Percentiles rank a stretch among this genome's conserved stretches.
These are phyloP conservation scores for Citrullus amarus DNA, from an alignment of 306 rosid species.

Conservation along the genomic window DNA sequence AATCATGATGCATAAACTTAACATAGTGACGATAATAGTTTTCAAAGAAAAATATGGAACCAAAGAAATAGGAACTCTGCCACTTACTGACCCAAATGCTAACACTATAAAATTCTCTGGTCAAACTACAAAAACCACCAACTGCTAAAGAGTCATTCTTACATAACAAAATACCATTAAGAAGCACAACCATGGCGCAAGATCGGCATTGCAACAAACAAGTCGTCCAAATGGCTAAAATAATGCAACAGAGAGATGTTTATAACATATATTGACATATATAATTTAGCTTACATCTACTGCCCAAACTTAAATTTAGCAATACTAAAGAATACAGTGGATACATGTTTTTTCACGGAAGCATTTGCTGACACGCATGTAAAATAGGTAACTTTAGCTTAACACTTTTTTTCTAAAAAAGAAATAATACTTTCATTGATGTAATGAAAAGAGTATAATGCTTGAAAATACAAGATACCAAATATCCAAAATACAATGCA, in stretches of 20 bases:
- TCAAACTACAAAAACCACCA: neutral
- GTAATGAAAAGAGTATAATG: too few relatives aligned
- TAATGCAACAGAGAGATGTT: neutral
- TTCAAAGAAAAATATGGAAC: neutral
- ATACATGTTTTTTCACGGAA: neutral
- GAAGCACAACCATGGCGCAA: neutral
- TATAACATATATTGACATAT: neutral
- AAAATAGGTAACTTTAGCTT: neutral
- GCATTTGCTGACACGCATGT: neutral
- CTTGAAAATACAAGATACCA: too few relatives aligned
- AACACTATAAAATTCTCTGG: neutral
- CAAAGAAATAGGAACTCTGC: neutral
- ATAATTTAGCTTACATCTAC: neutral
- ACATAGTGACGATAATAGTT: neutral
- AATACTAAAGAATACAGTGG: neutral
- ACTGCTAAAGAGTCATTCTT: neutral
- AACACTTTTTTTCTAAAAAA: too few relatives aligned
- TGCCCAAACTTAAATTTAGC: neutral
- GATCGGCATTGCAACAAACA: neutral
- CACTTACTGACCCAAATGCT: neutral
- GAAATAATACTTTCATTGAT: too few relatives aligned
- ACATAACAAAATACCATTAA: neutral
- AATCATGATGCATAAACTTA: neutral
- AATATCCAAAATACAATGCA: too few relatives aligned
- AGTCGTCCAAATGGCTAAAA: neutral